Conservation (phyloP, 768 basidiomycete genomes). For the Sarcomyxa edulis region DNA sequence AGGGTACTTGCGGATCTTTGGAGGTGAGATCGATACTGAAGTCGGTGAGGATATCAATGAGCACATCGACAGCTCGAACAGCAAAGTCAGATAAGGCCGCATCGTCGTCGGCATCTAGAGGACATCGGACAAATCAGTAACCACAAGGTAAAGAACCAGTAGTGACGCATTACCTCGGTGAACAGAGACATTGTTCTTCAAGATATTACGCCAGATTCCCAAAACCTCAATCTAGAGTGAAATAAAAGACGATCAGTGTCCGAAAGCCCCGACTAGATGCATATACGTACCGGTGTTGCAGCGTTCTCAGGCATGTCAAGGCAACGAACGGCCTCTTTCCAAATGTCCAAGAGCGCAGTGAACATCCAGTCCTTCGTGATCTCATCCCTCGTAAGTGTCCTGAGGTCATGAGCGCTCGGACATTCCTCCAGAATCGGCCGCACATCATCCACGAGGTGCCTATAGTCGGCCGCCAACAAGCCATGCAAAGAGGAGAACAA, state of each 20-base stretch:
- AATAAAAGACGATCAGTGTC: constrained; percentile 2
- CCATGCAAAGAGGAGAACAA: constrained; percentile 56
- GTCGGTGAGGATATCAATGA: constrained; percentile 46
- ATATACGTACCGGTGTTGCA: constrained; percentile 37
- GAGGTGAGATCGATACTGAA: constrained; percentile 34
- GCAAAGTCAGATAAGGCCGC: constrained; percentile 33
- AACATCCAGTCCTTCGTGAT: constrained; percentile 48
- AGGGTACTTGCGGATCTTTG: constrained; percentile 9
- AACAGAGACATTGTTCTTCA: constrained; percentile 41
- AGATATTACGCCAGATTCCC: constrained; percentile 52
- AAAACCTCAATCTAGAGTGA: constrained; percentile 36
- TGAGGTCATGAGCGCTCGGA: constrained; percentile 46
- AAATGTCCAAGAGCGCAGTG: constrained; percentile 44
- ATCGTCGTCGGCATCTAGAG: constrained; percentile 38
- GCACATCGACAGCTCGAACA: constrained; percentile 31
- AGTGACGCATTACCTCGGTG: constrained; percentile 35
- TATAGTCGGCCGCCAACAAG: constrained; percentile 49
- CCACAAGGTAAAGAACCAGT: background rate
- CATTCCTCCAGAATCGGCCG: constrained; percentile 50
- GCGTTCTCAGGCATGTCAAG: constrained; percentile 41
- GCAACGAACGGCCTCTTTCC: constrained; percentile 40
- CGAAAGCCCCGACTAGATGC: background rate
- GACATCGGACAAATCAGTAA: constrained; percentile 5
- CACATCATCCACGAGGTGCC: constrained; percentile 39
- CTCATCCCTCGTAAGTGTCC: constrained; percentile 54